These are phyloP conservation scores for Paramecium sonneborni DNA, from an alignment of 73 alveolate genomes.

Conservation along the genomic window DNA sequence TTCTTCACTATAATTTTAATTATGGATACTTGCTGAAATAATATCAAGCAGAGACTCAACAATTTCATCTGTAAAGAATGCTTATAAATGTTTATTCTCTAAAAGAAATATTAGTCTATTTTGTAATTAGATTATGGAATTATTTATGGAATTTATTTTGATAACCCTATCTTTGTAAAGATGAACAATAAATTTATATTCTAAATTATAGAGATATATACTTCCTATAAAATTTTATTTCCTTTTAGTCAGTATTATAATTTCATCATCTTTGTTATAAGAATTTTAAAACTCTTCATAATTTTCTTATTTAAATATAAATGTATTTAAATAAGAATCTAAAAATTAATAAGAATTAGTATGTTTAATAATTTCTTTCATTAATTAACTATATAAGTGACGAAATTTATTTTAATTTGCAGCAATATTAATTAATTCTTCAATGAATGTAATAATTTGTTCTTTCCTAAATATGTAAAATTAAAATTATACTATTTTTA, in stretches of 20 bases:
- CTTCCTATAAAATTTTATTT: background rate
- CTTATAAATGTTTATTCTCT: background rate
- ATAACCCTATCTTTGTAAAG: background rate
- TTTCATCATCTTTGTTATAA: background rate
- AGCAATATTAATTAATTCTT: background rate
- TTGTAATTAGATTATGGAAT: background rate
- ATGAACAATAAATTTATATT: conserved; percentile 21
- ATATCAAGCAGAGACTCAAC: background rate
- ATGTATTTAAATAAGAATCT: too few relatives aligned
- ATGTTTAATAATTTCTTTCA: background rate
- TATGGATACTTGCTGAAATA: background rate
- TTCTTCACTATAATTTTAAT: conserved; percentile 7
- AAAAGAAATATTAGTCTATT: background rate
- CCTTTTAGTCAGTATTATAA: background rate
- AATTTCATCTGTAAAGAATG: background rate
- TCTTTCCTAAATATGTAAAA: background rate
- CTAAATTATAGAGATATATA: background rate
- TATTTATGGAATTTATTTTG: background rate
- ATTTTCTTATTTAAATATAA: background rate
- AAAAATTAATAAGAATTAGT: too few relatives aligned
- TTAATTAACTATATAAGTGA: background rate
- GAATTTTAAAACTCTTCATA: background rate
- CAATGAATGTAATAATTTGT: background rate
- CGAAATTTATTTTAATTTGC: conserved; percentile 18
- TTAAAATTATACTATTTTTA: background rate